phyloP scores from a whole-genome alignment of 1,284 basidiomycete species.

The Erythrobasidium hasegawianum region DNA sequence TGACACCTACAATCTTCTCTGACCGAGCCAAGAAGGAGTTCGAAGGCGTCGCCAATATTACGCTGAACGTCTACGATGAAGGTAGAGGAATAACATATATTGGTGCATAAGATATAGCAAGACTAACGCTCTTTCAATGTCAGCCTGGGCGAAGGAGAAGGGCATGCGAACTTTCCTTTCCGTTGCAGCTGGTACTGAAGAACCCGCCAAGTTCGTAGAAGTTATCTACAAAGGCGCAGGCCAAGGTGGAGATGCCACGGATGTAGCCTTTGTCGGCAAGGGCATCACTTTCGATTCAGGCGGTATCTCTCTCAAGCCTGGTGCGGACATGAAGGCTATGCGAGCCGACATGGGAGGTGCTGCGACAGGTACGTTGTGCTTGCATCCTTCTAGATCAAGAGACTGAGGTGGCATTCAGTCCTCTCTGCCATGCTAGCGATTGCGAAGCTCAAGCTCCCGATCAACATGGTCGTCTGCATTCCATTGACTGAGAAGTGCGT shows the following conservation, averaged over 20 bases:
- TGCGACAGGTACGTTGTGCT: slow-evolving; percentile 54
- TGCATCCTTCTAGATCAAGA: not conserved
- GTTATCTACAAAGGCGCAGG: slow-evolving; percentile 73
- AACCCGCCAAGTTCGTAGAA: slow-evolving; percentile 82
- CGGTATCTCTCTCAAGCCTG: slow-evolving; percentile 80
- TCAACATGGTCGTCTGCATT: slow-evolving; percentile 69
- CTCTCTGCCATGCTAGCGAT: slow-evolving; percentile 69
- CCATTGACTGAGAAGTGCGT: slow-evolving; percentile 73
- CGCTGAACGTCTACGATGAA: slow-evolving; percentile 69
- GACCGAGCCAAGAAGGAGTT: slow-evolving; percentile 69
- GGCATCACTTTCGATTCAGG: slow-evolving; percentile 75
- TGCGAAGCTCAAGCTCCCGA: slow-evolving; percentile 72
- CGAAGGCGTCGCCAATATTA: slow-evolving; percentile 62
- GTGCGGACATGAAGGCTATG: slow-evolving; percentile 55
- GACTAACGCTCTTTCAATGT: no score
- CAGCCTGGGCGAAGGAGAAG: slow-evolving; percentile 73
- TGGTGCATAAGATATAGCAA: no score
- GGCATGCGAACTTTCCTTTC: slow-evolving; percentile 86
- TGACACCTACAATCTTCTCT: slow-evolving; percentile 72
- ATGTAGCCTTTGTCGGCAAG: slow-evolving; percentile 75
- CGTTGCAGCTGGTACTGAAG: slow-evolving; percentile 73
- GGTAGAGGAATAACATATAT: no score
- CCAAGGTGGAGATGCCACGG: slow-evolving; percentile 18
- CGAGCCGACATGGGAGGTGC: slow-evolving; percentile 83
- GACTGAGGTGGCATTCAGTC: slow-evolving; percentile 51